Percentiles rank a stretch among this genome's conserved stretches.
phyloP scores from a whole-genome alignment of 2,329 filamentous ascomycete genomes.

The Aspergillus udagawae region DNA sequence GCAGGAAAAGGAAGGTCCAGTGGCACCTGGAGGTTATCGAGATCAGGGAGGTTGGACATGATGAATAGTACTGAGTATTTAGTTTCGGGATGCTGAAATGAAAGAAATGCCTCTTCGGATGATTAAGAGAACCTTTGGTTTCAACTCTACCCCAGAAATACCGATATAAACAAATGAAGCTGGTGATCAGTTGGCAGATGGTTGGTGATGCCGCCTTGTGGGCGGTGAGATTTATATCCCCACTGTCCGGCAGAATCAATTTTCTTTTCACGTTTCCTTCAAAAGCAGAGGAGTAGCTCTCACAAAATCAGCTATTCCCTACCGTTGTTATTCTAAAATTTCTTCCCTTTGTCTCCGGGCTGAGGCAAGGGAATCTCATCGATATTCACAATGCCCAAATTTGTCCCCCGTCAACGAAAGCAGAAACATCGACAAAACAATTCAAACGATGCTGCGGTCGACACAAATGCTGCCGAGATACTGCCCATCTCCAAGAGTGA shows the following conservation, averaged over 20 bases:
- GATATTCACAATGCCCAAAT: slow-evolving; percentile 40
- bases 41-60: slow-evolving; percentile 25
- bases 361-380: slow-evolving; percentile 6
- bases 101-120: neutral
- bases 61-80: neutral
- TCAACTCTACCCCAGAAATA: neutral
- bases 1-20: slow-evolving; percentile 63
- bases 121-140: neutral
- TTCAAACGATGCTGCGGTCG: slow-evolving; percentile 34
- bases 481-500: slow-evolving; percentile 48
- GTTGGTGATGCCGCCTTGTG: neutral
- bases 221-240: neutral
- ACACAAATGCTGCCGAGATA: slow-evolving; percentile 43
- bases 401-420: slow-evolving; percentile 56
- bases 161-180: neutral
- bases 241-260: slow-evolving; percentile 2
- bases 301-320: slow-evolving; percentile 3
- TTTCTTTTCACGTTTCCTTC: slow-evolving; percentile 15
- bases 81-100: neutral
- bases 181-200: neutral
- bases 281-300: neutral
- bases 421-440: slow-evolving; percentile 45
- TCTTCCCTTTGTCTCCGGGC: slow-evolving; percentile 10
- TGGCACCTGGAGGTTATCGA: slow-evolving; percentile 38
- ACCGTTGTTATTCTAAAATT: slow-evolving; percentile 7